These are phyloP conservation scores for Leccinum incarnatum DNA, from an alignment of 768 basidiomycete species.

Conservation along the genomic window DNA sequence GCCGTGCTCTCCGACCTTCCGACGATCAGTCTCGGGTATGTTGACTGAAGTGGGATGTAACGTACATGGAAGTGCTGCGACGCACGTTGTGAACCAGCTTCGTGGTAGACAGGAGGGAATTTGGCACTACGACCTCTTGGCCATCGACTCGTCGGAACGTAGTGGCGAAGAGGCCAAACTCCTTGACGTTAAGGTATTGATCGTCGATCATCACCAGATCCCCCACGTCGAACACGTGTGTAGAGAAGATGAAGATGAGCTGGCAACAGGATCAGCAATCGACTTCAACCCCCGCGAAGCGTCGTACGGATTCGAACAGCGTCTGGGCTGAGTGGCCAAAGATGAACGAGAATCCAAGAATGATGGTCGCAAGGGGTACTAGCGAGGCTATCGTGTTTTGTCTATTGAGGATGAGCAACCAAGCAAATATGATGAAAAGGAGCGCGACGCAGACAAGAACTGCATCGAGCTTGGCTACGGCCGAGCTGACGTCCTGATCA, in stretches of 20 bases:
- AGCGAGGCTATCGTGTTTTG: conserved; percentile 65
- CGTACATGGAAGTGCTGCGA: conserved; percentile 70
- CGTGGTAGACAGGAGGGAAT: conserved; percentile 62
- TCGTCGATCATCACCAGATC: conserved; percentile 80
- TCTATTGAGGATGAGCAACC: conserved; percentile 72
- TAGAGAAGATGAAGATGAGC: conserved; percentile 85
- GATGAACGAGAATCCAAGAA: conserved; percentile 82
- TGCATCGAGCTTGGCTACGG: conserved; percentile 74
- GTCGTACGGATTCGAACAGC: conserved; percentile 69
- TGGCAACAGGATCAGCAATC: conserved; percentile 23
- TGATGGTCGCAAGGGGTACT: conserved; percentile 75
- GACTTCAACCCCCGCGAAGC: not conserved
- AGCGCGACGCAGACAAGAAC: conserved; percentile 62
- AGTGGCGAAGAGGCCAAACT: conserved; percentile 80
- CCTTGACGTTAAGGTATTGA: conserved; percentile 48
- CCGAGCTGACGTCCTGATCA: conserved; percentile 64
- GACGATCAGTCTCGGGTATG: conserved; percentile 5
- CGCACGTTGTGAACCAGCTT: conserved; percentile 80
- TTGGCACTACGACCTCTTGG: conserved; percentile 76
- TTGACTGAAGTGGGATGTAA: conserved; percentile 4
- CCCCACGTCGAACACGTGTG: conserved; percentile 83
- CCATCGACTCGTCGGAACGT: conserved; percentile 79
- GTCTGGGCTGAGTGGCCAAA: conserved; percentile 81
- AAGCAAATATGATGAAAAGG: conserved; percentile 61
- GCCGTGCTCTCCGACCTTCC: conserved; percentile 66